A percentile compares a stretch with the other conserved stretches of the same genome.
These are phyloP conservation scores for Atkinsonella texensis DNA, from an alignment of 2,329 filamentous ascomycete species.

Conservation along the genomic window DNA sequence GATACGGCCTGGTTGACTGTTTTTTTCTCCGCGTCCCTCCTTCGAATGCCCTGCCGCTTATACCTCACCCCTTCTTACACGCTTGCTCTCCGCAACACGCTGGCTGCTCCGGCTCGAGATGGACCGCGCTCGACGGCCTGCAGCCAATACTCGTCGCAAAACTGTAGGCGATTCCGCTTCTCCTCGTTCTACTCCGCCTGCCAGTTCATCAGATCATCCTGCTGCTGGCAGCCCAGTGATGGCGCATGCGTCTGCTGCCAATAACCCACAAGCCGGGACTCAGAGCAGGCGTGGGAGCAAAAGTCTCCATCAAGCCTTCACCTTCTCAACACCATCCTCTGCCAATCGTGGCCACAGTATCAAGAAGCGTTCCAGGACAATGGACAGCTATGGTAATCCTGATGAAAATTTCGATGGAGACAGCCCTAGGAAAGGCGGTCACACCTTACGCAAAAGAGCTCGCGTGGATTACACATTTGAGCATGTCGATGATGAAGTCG, in stretches of 20 bases:
- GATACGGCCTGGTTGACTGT: too few relatives aligned
- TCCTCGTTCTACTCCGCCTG: conserved; percentile 21
- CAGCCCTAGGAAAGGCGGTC: conserved; percentile 43
- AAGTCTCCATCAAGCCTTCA: conserved; percentile 23
- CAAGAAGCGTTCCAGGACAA: conserved; percentile 32
- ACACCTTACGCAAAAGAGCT: conserved; percentile 43
- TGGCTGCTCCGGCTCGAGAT: conserved; percentile 21
- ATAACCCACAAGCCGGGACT: conserved; percentile 18
- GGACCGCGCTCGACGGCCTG: conserved; percentile 26
- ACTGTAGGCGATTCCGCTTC: conserved; percentile 20
- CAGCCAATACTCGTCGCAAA: conserved; percentile 20
- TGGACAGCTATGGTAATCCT: conserved; percentile 24
- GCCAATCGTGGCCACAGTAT: conserved; percentile 16
- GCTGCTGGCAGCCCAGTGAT: conserved; percentile 19
- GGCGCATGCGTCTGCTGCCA: conserved; percentile 17
- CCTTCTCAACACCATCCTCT: conserved; percentile 23
- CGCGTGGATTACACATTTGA: conserved; percentile 46
- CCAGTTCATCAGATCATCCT: conserved; percentile 18
- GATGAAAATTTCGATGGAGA: conserved; percentile 33
- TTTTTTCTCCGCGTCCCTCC: not conserved
- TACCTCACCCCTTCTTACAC: conserved; percentile 10
- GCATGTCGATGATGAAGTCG: conserved; percentile 37
- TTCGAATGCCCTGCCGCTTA: conserved; percentile 7
- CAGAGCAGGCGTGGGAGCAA: conserved; percentile 22
- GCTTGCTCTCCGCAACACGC: conserved; percentile 8